Percentiles rank a stretch among this genome's conserved stretches.
Evolutionary conservation across 495 filamentous ascomycete genomes (phyloP).

Genomic region (Haplographium delicatum): DNA sequence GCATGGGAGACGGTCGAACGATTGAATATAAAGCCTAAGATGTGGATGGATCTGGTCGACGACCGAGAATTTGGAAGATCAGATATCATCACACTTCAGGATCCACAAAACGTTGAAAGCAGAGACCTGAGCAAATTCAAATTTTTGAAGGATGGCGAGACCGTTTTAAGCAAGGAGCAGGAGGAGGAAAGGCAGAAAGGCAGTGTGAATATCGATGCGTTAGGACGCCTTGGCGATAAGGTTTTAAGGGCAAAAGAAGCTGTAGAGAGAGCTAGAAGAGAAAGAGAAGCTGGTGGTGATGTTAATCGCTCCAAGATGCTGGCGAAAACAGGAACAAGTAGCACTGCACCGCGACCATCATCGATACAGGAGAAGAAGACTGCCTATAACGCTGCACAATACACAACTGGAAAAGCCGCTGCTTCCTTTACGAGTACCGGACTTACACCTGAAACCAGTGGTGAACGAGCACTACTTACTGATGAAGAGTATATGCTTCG

Average conservation of each 20-base stretch:
- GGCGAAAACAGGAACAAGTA: conserved; percentile 31
- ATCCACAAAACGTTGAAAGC: conserved; percentile 84
- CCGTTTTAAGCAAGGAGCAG: conserved; percentile 58
- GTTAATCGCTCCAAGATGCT: conserved; percentile 44
- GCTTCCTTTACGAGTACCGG: conserved; percentile 94
- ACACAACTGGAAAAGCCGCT: conserved; percentile 89
- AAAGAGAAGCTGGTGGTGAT: conserved; percentile 42
- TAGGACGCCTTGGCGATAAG: conserved; percentile 76
- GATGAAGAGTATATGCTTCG: conserved; percentile 96
- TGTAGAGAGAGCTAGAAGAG: conserved; percentile 70
- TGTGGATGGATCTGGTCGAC: conserved; percentile 88
- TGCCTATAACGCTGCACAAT: conserved; percentile 79
- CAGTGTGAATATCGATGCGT: conserved; percentile 67
- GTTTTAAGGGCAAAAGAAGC: conserved; percentile 89
- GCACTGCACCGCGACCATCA: conserved; percentile 21
- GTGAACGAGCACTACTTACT: conserved; percentile 74
- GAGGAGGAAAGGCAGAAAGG: conserved; percentile 53
- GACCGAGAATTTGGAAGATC: conserved; percentile 83
- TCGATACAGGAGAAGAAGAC: conserved; percentile 43
- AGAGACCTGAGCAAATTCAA: conserved; percentile 87
- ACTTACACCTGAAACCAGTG: conserved; percentile 83
- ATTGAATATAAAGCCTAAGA: conserved; percentile 95
- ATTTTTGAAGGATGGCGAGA: conserved; percentile 78
- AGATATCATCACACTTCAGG: conserved; percentile 95
- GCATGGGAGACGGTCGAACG: conserved; percentile 91